Evolutionary conservation across 345 rosid genomes (phyloP), one percentile per base, ranked within the genome.

Genomic region (Excoecaria cochinchinensis): DNA sequence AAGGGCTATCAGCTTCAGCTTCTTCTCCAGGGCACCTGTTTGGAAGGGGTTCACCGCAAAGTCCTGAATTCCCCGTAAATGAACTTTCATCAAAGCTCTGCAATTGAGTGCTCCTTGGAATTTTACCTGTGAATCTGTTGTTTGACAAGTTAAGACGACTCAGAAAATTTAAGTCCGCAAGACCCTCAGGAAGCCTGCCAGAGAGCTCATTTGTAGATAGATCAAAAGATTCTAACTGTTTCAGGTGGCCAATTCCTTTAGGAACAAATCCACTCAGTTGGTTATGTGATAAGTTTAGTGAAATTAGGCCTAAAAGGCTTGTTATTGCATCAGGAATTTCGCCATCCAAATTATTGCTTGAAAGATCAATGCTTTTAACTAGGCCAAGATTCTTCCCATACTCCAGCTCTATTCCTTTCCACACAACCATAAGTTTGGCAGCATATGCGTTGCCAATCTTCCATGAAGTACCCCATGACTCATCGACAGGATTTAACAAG

Each of bases 291-390:
- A 69, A 31, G 36, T 69, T 69, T 16, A 69, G 59, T 16, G 59
- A 17, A 51, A 69, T 4, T 42, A 69, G 17, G n/a, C 60, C 72
- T 6, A 31, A 10, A 14, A 69, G 59, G n/a, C n/a, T 31, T 24
- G 72, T 51, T 17, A 51, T 31, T 51, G 21, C 13, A 8, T 7
- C 72, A 31, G 72, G 72, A 6, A 52, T 69, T 16, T 69, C 44
- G 9, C 72, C 72, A 31, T 31, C 31, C 31, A 31, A 31, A 31
- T 31, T 31, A 31, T 31, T 31, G 31, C 31, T 31, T 31, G 72
- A 69, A 69, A 69, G 72, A 51, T 69, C 72, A 15, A 52, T 9
- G 36, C 31, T 69, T 25, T 69, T 52, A 24, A 69, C 31, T 17
- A 44, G 44, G 3, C 59, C 60, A 36, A 69, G 60, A 10, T 21